Percentiles rank a stretch among this genome's conserved stretches.
Evolutionary conservation across 352 stramenopile genomes (phyloP).

Genomic region (Phytophthora pluvialis): DNA sequence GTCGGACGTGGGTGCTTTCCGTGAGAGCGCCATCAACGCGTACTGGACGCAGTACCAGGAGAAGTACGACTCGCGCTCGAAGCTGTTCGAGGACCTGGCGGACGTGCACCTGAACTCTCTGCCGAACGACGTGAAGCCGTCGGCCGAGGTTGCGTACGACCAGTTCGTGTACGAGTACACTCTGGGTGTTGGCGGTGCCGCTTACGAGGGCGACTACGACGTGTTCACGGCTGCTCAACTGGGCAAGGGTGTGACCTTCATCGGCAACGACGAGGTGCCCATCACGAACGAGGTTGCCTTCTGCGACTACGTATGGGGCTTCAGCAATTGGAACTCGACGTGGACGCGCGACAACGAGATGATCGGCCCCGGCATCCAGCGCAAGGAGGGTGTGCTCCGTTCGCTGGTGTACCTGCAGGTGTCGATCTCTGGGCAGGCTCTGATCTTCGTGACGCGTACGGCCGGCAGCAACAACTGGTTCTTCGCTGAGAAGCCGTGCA

Average conservation of each 20-base stretch:
- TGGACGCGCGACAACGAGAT: conserved; percentile 68
- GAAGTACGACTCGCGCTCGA: conserved; percentile 55
- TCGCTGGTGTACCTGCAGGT: conserved; percentile 77
- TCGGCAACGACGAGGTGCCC: conserved; percentile 64
- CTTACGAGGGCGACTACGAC: conserved; percentile 45
- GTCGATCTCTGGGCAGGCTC: conserved; percentile 73
- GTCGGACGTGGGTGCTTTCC: conserved; percentile 50
- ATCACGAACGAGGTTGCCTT: conserved; percentile 72
- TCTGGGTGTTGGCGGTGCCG: conserved; percentile 31
- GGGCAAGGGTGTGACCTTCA: conserved; percentile 56
- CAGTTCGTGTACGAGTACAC: conserved; percentile 74
- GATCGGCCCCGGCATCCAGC: conserved; percentile 68
- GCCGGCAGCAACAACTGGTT: conserved; percentile 81
- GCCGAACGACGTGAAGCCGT: conserved; percentile 46
- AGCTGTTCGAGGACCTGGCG: conserved; percentile 64
- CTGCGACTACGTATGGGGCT: conserved; percentile 73
- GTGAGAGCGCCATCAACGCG: conserved; percentile 38
- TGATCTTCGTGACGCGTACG: conserved; percentile 82
- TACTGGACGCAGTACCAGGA: conserved; percentile 54
- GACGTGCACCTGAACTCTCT: conserved; percentile 66
- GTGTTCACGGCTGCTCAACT: conserved; percentile 53
- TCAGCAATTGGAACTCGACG: conserved; percentile 75
- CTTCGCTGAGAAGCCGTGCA: conserved; percentile 71
- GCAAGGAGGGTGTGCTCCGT: conserved; percentile 72
- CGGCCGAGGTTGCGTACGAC: conserved; percentile 49